These are phyloP conservation scores for Suhomyces atakaporum DNA, from an alignment of 1,139 yeast species.

Conservation along the genomic window DNA sequence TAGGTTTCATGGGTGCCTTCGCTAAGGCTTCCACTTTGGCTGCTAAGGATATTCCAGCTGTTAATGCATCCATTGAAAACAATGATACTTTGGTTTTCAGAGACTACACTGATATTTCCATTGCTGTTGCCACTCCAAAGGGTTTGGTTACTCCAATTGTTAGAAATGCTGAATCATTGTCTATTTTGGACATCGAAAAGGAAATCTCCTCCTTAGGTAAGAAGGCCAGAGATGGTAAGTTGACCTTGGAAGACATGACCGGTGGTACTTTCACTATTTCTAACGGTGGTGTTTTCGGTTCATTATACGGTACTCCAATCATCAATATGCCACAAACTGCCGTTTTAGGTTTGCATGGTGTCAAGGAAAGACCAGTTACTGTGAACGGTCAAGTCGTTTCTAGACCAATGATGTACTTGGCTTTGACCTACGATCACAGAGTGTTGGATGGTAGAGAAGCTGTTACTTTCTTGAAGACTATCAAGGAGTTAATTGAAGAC, in stretches of 20 bases:
- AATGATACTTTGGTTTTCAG: constrained; percentile 93
- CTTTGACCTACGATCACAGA: constrained; percentile 98
- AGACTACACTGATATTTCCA: constrained; percentile 92
- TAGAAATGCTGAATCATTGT: constrained; percentile 92
- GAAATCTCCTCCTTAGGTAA: constrained; percentile 81
- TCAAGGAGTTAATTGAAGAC: constrained; percentile 96
- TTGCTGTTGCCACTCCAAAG: constrained; percentile 99
- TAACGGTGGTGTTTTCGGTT: constrained; percentile 99
- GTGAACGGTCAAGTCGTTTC: constrained; percentile 94
- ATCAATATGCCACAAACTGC: constrained; percentile 98
- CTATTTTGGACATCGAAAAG: constrained; percentile 85
- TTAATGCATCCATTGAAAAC: constrained; percentile 91
- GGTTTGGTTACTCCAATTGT: constrained; percentile 98
- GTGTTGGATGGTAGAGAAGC: constrained; percentile 99
- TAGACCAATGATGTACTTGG: constrained; percentile 99
- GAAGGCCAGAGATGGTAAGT: constrained; percentile 96
- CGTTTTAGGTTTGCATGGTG: constrained; percentile 96
- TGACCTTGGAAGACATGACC: constrained; percentile 97
- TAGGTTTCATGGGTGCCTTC: constrained; percentile 99
- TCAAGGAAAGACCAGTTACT: constrained; percentile 96
- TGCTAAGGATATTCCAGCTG: constrained; percentile 92
- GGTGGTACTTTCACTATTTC: constrained; percentile 99
- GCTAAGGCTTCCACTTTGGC: constrained; percentile 93
- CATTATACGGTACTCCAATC: constrained; percentile 97
- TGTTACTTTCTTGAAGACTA: constrained; percentile 91